phyloP scores from a whole-genome alignment of 768 basidiomycete species.

The Strobilomyces echinocephalus region DNA sequence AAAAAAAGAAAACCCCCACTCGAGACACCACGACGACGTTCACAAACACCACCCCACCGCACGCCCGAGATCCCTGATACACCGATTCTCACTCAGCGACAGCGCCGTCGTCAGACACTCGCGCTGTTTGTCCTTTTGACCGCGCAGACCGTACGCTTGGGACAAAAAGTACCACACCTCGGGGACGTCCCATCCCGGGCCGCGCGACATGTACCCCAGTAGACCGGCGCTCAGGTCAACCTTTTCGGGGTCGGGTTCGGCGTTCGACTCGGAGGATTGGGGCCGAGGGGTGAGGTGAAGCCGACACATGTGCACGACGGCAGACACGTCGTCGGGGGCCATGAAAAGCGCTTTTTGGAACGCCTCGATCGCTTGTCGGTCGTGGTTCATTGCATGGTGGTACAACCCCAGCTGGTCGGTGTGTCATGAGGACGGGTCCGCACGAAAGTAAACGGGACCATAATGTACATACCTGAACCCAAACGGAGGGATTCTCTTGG shows the following conservation, averaged over 20 bases:
- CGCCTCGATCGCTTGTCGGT: constrained; percentile 63
- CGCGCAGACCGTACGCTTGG: constrained; percentile 73
- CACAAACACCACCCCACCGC: constrained; percentile 69
- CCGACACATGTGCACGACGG: constrained; percentile 72
- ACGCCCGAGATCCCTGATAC: constrained; percentile 56
- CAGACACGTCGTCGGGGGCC: constrained; percentile 70
- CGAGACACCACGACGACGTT: not conserved
- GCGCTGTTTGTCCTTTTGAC: constrained; percentile 61
- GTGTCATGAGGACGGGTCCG: constrained; percentile 1
- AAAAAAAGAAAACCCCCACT: no score
- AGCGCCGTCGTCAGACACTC: constrained; percentile 74
- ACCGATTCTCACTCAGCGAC: constrained; percentile 53
- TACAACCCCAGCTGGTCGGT: constrained; percentile 64
- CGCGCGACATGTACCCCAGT: constrained; percentile 70
- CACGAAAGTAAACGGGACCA: not conserved
- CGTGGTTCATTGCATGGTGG: constrained; percentile 53
- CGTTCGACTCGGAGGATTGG: constrained; percentile 7
- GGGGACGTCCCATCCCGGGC: constrained; percentile 82
- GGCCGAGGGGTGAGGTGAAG: constrained; percentile 53
- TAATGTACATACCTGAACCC: constrained; percentile 71
- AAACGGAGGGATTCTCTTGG: constrained; percentile 82
- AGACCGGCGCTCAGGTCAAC: constrained; percentile 81
- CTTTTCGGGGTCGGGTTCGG: constrained; percentile 37
- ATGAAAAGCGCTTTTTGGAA: constrained; percentile 90
- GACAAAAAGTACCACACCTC: constrained; percentile 95